phyloP scores from a whole-genome alignment of 164 flowering plant species.

The Macadamia tetraphylla region DNA sequence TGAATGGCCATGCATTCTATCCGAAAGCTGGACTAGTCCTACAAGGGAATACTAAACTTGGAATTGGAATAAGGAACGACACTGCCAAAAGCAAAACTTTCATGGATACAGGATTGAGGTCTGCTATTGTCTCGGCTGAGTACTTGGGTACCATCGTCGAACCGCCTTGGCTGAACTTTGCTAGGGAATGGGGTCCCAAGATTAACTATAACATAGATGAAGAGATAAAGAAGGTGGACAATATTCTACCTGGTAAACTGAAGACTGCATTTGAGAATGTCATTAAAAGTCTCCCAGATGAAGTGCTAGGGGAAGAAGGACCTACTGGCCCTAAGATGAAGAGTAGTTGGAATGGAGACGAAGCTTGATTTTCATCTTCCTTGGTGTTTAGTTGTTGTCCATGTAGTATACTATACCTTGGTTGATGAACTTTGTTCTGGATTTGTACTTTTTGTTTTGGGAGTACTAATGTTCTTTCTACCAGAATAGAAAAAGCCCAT shows the following conservation, averaged over 20 bases:
- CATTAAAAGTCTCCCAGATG: constrained; percentile 20
- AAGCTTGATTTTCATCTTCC: constrained; percentile 14
- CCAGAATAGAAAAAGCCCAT: no score
- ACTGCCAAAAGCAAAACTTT: constrained; percentile 25
- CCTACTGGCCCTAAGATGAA: constrained; percentile 43
- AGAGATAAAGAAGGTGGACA: background rate
- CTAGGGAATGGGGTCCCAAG: constrained; percentile 32
- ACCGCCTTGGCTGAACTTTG: constrained; percentile 34
- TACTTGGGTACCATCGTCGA: constrained; percentile 23
- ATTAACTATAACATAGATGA: constrained; percentile 15
- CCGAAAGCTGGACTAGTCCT: constrained; percentile 34
- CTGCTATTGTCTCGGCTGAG: constrained; percentile 24
- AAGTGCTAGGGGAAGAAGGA: constrained; percentile 9
- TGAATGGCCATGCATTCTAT: constrained; percentile 34
- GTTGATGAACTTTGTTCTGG: no score
- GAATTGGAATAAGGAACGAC: constrained; percentile 45
- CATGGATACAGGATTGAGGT: constrained; percentile 29
- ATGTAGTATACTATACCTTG: no score
- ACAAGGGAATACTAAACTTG: constrained; percentile 21
- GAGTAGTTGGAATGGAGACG: constrained; percentile 33
- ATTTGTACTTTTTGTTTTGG: no score
- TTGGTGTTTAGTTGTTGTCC: no score
- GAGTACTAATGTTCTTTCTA: no score
- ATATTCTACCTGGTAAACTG: no score
- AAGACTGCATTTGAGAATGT: background rate